Conservation (phyloP, 177 flowering plant species). For the Vitis hybrid region DNA sequence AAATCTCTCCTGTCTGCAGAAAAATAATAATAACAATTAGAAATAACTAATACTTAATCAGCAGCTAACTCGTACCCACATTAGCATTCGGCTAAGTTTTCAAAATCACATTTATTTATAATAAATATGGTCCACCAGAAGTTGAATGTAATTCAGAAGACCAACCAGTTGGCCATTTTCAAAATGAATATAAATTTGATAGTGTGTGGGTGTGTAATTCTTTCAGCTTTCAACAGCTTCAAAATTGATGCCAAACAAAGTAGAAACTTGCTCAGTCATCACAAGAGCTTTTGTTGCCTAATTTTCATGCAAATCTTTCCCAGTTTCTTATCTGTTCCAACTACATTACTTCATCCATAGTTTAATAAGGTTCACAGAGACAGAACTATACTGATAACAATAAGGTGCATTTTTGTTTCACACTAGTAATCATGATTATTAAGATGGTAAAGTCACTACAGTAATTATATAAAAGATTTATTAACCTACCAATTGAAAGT, state of each 20-base stretch:
- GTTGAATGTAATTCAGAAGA: not conserved
- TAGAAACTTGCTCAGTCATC: not conserved
- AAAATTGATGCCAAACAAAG: not conserved
- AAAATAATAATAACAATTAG: not conserved
- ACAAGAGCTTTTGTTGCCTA: not conserved
- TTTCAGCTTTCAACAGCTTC: slow-evolving; percentile 1
- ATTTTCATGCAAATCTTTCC: not conserved
- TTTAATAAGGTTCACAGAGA: not conserved
- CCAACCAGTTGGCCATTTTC: not conserved
- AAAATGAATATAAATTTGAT: not conserved
- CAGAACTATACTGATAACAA: not conserved
- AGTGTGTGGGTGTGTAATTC: too few species aligned
- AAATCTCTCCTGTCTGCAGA: slow-evolving; percentile 92
- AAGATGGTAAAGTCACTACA: too few species aligned
- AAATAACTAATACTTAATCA: not conserved
- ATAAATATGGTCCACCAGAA: not conserved
- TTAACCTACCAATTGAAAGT: too few species aligned
- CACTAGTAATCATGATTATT: too few species aligned
- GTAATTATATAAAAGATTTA: too few species aligned
- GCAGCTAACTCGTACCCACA: too few species aligned
- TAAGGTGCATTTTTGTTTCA: too few species aligned
- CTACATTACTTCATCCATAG: not conserved
- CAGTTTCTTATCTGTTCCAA: not conserved
- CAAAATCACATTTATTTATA: too few species aligned
- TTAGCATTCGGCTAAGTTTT: too few species aligned